These are phyloP conservation scores for Beta corolliflora DNA, from an alignment of 179 eudicot genomes.

Conservation along the genomic window DNA sequence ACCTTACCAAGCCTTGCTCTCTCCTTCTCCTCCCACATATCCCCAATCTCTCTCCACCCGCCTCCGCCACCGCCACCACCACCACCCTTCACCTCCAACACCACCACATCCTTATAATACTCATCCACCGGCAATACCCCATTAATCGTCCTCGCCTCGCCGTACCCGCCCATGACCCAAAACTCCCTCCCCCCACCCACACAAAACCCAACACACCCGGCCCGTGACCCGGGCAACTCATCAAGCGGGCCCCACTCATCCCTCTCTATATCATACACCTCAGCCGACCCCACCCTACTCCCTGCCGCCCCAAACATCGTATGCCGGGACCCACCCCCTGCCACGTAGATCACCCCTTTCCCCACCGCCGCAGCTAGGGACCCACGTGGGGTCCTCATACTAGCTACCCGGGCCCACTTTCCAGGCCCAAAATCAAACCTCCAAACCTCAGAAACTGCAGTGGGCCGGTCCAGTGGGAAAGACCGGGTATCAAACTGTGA, in stretches of 20 bases:
- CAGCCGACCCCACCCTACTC: constrained; percentile 70
- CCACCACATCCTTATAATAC: constrained; percentile 76
- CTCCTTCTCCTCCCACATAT: constrained; percentile 84
- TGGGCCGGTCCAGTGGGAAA: constrained; percentile 76
- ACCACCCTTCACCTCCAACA: constrained; percentile 50
- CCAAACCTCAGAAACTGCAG: constrained; percentile 47
- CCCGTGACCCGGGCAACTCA: constrained; percentile 75
- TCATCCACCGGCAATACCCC: constrained; percentile 94
- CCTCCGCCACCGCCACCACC: constrained; percentile 29
- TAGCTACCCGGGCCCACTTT: constrained; percentile 50
- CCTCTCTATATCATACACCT: constrained; percentile 68
- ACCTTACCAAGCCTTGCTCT: constrained; percentile 72
- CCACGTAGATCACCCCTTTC: constrained; percentile 54
- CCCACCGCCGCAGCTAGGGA: constrained; percentile 62
- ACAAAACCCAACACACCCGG: constrained; percentile 83
- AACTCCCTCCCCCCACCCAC: constrained; percentile 57
- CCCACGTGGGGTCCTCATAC: constrained; percentile 83
- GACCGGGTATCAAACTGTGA: constrained; percentile 82
- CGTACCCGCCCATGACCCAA: constrained; percentile 99
- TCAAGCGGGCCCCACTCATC: constrained; percentile 72
- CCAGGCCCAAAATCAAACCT: constrained; percentile 46
- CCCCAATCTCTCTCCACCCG: constrained; percentile 80
- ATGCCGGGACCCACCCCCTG: constrained; percentile 93
- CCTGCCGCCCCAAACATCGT: constrained; percentile 85
- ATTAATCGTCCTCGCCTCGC: constrained; percentile 69